Base-by-base conservation (phyloP, 1,139 yeast species). In the Pichia sp. region DNA sequence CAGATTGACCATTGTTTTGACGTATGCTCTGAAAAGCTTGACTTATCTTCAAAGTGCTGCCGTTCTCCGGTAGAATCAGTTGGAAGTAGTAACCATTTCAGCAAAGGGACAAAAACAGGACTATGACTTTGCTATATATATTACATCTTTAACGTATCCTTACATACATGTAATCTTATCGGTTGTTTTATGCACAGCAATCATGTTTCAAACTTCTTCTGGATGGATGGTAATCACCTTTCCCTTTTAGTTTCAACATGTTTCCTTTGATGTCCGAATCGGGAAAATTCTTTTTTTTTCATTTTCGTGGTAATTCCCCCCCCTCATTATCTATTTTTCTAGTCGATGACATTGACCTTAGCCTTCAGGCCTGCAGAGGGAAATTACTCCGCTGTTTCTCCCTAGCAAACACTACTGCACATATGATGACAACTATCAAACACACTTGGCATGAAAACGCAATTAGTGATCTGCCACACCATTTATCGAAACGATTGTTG, bases 1-100 rank as follows among this genome's bases (percentile, higher is more conserved):
- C 54, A 68, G 70, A 11, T 49, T 49, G 10, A 53, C 56, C 58
- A 23, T 23, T 23, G 26, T 23, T 23, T 23, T 23, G 26, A 23
- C 26, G 26, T 23, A 23, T 23, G 26, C 26, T 23, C 26, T 23
- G 26, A 23, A 23, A 23, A 23, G 26, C 26, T 23, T 23, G 26
- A 23, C 26, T 23, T 23, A 55, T 55, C 30, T 74, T 42, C 16
- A 23, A 23, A 23, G 26, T 23, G 26, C 26, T 23, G 26, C 26
- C 26, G 26, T 23, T 23, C 26, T 23, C 26, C 26, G 26, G 26
- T 23, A 23, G 26, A 23, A 23, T 23, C 26, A 23, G 26, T 23
- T 23, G 26, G 26, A 23, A 23, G 26, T 23, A 23, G 26, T 23
- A 23, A 23, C 26, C 26, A 23, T 23, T 23, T 23, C 26, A 23